These are phyloP conservation scores for Clarireedia paspali DNA, from an alignment of 2,329 filamentous ascomycete genomes.

Conservation along the genomic window DNA sequence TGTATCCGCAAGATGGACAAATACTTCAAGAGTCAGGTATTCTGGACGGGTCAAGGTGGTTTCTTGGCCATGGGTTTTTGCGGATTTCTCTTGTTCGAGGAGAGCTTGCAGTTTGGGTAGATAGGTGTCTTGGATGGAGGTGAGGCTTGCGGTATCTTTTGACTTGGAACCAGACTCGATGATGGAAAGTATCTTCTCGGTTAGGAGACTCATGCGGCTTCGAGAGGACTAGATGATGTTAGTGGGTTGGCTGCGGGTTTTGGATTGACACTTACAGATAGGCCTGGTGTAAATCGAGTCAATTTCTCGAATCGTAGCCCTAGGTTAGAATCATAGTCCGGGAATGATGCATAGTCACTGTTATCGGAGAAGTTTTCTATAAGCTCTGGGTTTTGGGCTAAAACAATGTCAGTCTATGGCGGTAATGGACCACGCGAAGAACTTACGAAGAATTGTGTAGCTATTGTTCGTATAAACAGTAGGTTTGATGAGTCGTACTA, in stretches of 20 bases:
- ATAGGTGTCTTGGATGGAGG: neutral
- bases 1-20: conserved; percentile 18
- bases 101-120: neutral
- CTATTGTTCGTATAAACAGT: conserved; percentile 13
- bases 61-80: neutral
- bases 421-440: neutral
- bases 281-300: conserved; percentile 19
- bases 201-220: conserved; percentile 15
- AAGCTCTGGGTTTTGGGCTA: conserved; percentile 5
- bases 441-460: conserved; percentile 26
- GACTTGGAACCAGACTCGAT: conserved; percentile 6
- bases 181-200: conserved; percentile 18
- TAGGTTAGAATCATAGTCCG: conserved; percentile 25
- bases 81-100: neutral
- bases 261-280: conserved; percentile 17
- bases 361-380: conserved; percentile 19
- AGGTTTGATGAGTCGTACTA: conserved; percentile 21
- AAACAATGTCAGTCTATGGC: neutral
- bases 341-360: conserved; percentile 26
- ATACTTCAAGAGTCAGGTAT: conserved; percentile 13
- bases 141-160: neutral
- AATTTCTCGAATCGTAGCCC: conserved; percentile 21
- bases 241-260: neutral
- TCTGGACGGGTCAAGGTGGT: conserved; percentile 17
- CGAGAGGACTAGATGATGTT: conserved; percentile 17